Evolutionary conservation across 306 rosid genomes (phyloP).

Genomic region (Vicia sativa): DNA sequence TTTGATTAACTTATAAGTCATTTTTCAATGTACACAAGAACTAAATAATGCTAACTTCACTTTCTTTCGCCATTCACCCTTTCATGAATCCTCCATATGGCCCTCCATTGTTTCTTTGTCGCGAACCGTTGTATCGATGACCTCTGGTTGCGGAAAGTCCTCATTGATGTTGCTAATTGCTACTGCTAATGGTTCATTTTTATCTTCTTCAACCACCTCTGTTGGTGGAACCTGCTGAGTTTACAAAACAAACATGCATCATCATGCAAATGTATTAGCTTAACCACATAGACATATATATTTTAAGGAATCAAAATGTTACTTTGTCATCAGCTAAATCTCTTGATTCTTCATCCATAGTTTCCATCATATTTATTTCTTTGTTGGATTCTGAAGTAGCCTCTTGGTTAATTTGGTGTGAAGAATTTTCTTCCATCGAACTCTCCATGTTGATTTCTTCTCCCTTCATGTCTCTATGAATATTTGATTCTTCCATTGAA

Average conservation of each 20-base stretch:
- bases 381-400: constrained; percentile 2
- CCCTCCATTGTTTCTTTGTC: constrained; percentile 24
- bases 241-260: neutral
- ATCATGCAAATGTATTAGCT: constrained; percentile 2
- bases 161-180: neutral
- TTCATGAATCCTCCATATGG: constrained; percentile 9
- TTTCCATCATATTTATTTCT: constrained; percentile 1
- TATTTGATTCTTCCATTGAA: no score
- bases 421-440: constrained; percentile 31
- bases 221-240: constrained; percentile 17
- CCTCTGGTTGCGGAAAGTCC: neutral
- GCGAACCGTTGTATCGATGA: constrained; percentile 1
- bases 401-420: constrained; percentile 17
- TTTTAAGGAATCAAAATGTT: constrained; percentile 8
- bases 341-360: constrained; percentile 22
- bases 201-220: constrained; percentile 15
- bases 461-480: no score
- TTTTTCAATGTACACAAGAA: neutral
- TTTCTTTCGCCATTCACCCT: constrained; percentile 1
- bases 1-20: neutral
- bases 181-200: neutral
- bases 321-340: constrained; percentile 33
- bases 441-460: neutral
- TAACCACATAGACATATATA: neutral
- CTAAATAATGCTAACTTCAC: constrained; percentile 7